Evolutionary conservation across 495 filamentous ascomycete species (phyloP), one percentile per base, ranked within the genome.

Genomic region (Penicillium fimorum): DNA sequence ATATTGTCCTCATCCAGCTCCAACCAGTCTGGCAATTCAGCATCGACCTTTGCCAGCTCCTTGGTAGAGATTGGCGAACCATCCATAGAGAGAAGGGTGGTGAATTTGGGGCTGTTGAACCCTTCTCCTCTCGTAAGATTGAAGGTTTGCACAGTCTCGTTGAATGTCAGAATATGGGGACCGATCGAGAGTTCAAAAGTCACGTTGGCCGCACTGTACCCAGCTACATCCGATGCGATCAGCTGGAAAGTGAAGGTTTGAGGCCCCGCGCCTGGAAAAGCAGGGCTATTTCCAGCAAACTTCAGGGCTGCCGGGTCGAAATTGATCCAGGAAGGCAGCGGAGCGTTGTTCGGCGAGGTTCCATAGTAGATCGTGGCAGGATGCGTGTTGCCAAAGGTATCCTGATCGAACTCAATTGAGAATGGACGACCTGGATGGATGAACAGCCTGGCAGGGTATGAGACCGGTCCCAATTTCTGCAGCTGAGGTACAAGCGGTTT

Each of bases 301-400:
- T 79, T 78, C 30, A 96, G 78, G 7, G 59, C 72, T 2, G 64
- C 57, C 2, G 80, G 60, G 63, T 96, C 84, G 62, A 97, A 96
- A 11, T 70, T 74, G 40, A 96, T 81, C 92, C 91, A 96, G 5
- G 91, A 89, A 33, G 92, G 92, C 38, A 96, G 73, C 30, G 93
- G 92, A 7, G 87, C 86, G 62, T 92, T 89, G 57, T 92, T 85
- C 6, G 75, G 74, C 37, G 88, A 87, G 11, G 87, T 84, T 22
- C 91, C 88, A 64, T 96, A 94, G 69, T 92, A 96, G 24, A 76
- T 71, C 32, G 78, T 82, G 10, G 74, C 71, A 30, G 68, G 64
- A 42, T 70, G 67, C 1, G 76, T 79, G 49, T 77, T 73, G 24
- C 67, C 65, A 54, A 83, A 83, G 7, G 77, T 82, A 3, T 71